Evolutionary conservation across 2,329 filamentous ascomycete species (phyloP).

Genomic region (Lecanoromycetidae sp.): DNA sequence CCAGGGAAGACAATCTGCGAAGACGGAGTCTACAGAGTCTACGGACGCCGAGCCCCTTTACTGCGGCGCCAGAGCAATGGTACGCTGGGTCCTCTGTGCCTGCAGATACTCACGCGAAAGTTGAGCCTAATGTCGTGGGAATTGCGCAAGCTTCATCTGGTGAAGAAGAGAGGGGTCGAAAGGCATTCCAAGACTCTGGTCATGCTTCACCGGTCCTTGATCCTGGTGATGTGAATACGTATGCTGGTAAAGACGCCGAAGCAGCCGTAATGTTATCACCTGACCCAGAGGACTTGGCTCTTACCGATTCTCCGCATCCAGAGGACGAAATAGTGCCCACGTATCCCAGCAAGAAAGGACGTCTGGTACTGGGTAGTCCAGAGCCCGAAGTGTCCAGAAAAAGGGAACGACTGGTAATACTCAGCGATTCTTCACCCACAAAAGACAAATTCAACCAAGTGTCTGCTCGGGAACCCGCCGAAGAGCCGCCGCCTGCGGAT

Average conservation of each 20-base stretch:
- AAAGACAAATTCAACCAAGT: not conserved
- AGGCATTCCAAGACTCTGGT: not conserved
- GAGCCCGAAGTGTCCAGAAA: too few species aligned
- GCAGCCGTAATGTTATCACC: not conserved
- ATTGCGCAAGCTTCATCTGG: not conserved
- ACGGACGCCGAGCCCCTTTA: constrained; percentile 67
- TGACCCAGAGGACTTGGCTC: constrained; percentile 24
- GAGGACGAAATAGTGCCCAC: not conserved
- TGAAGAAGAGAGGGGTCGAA: not conserved
- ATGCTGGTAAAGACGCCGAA: not conserved
- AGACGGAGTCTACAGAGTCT: constrained; percentile 65
- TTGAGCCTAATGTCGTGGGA: constrained; percentile 16
- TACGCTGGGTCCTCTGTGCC: constrained; percentile 30
- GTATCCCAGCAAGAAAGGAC: not conserved
- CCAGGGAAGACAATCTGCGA: constrained; percentile 65
- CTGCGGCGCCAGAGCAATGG: constrained; percentile 55
- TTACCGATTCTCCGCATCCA: constrained; percentile 17
- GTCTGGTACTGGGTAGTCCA: not conserved
- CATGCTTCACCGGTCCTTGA: not conserved
- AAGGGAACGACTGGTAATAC: not conserved
- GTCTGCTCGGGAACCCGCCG: not conserved
- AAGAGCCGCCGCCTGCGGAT: not conserved
- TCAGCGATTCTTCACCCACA: not conserved
- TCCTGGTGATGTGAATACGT: not conserved
- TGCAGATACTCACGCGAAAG: constrained; percentile 27